Conservation (phyloP, 202 grass and related monocot species). For the Digitaria exilis region DNA sequence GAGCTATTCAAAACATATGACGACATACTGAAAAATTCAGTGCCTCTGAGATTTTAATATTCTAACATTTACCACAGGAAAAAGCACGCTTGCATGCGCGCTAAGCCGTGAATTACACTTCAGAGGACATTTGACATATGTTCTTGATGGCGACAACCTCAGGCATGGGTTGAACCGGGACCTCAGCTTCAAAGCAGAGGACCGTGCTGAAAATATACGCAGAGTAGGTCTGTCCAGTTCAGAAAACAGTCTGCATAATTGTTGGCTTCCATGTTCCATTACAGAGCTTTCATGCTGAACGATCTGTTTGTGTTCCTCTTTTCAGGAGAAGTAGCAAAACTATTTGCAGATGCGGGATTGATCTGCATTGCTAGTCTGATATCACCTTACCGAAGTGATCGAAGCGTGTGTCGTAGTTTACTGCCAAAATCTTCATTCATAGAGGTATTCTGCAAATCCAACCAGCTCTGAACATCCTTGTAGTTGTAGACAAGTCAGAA, state of each 20-base stretch:
- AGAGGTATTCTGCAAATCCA: conserved; percentile 62
- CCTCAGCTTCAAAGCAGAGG: conserved; percentile 77
- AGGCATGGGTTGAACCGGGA: conserved; percentile 83
- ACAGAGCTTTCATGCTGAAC: not conserved
- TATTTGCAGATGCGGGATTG: conserved; percentile 80
- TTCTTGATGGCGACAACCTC: conserved; percentile 91
- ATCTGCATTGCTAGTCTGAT: conserved; percentile 92
- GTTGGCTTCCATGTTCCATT: not conserved
- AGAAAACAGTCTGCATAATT: not conserved
- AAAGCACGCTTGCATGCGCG: conserved; percentile 80
- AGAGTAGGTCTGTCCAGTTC: conserved; percentile 65
- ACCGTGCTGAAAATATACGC: conserved; percentile 88
- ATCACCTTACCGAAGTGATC: conserved; percentile 85
- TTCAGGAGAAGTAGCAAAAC: conserved; percentile 90
- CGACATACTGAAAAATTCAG: not conserved
- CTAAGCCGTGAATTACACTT: conserved; percentile 66
- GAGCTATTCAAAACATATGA: not conserved
- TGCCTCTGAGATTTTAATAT: not conserved
- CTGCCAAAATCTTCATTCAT: conserved; percentile 73
- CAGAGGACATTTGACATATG: conserved; percentile 70
- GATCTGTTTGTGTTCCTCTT: not conserved
- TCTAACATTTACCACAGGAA: conserved; percentile 43
- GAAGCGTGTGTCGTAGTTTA: conserved; percentile 62
- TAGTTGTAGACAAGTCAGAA: not conserved
- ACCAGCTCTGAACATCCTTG: not conserved